A percentile compares a stretch with the other conserved stretches of the same genome.
Evolutionary conservation across 495 filamentous ascomycete genomes (phyloP).

Genomic region (Penicillium chermesinum): DNA sequence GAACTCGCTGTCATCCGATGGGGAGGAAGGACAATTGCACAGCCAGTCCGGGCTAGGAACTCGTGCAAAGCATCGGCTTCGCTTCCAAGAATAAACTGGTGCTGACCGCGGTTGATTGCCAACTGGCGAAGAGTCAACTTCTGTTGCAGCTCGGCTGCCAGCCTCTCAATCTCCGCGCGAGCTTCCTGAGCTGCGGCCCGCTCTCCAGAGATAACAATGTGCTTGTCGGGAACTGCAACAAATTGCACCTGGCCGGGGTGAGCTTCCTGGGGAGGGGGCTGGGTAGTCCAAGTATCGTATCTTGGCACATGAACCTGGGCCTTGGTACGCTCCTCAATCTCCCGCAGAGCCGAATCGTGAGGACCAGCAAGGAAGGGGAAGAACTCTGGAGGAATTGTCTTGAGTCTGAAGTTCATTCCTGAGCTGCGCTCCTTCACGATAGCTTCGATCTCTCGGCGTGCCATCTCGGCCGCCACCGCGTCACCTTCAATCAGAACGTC

Average conservation of each 20-base stretch:
- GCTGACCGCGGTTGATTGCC: conserved; percentile 68
- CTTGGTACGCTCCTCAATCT: conserved; percentile 65
- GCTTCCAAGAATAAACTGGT: conserved; percentile 88
- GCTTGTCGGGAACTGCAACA: conserved; percentile 55
- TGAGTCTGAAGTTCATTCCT: conserved; percentile 70
- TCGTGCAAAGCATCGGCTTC: conserved; percentile 70
- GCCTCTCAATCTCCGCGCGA: conserved; percentile 70
- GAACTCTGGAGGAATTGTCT: conserved; percentile 81
- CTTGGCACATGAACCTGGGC: conserved; percentile 75
- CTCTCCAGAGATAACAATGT: conserved; percentile 83
- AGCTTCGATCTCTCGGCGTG: conserved; percentile 70
- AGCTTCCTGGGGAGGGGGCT: conserved; percentile 64
- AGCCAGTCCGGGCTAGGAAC: conserved; percentile 87
- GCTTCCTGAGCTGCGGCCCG: conserved; percentile 75
- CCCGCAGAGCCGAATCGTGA: conserved; percentile 59
- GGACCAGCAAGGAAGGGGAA: conserved; percentile 93
- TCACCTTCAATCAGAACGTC: conserved; percentile 89
- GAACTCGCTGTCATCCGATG: conserved; percentile 67
- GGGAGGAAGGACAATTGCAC: conserved; percentile 75
- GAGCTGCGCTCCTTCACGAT: conserved; percentile 83
- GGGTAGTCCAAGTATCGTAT: conserved; percentile 65
- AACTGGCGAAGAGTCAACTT: conserved; percentile 67
- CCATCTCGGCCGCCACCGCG: conserved; percentile 73
- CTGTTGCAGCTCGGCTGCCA: conserved; percentile 64
- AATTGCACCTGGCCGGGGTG: conserved; percentile 64